A percentile compares a stretch with the other conserved stretches of the same genome.
These are phyloP conservation scores for Protostelium mycophagum DNA, from an alignment of 78 protist genomes.

Conservation along the genomic window DNA sequence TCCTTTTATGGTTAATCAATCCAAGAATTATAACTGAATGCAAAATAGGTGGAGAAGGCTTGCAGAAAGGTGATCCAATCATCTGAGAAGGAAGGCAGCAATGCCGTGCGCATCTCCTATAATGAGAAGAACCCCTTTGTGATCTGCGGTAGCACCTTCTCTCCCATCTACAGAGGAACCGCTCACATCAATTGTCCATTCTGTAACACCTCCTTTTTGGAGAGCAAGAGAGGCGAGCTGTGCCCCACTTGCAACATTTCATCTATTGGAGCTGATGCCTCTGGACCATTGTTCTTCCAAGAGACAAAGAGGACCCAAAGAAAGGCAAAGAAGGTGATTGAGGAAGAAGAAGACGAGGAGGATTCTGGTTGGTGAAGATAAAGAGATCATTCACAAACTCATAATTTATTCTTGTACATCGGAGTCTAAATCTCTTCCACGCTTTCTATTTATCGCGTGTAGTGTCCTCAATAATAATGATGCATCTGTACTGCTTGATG, in stretches of 20 bases:
- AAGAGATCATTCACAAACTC: too few species aligned
- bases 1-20: not conserved
- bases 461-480: not conserved
- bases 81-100: not conserved
- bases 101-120: constrained; percentile 39
- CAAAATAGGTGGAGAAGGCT: constrained; percentile 57
- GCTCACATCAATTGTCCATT: constrained; percentile 61
- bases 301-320: not conserved
- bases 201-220: constrained; percentile 64
- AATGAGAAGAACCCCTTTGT: constrained; percentile 91
- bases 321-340: not conserved
- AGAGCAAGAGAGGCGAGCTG: constrained; percentile 57
- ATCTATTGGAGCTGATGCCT: constrained; percentile 44
- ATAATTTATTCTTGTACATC: not conserved
- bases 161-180: constrained; percentile 83
- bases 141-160: constrained; percentile 47
- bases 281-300: constrained; percentile 9
- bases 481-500: not conserved
- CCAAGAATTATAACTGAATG: not conserved
- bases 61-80: not conserved
- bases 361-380: too few species aligned
- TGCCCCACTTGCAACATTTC: constrained; percentile 66
- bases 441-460: not conserved
- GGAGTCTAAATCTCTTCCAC: not conserved
- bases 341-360: not conserved